Percentiles rank a stretch among this genome's conserved stretches.
Evolutionary conservation across 768 basidiomycete genomes (phyloP).

Genomic region (Podaxis pistillaris): DNA sequence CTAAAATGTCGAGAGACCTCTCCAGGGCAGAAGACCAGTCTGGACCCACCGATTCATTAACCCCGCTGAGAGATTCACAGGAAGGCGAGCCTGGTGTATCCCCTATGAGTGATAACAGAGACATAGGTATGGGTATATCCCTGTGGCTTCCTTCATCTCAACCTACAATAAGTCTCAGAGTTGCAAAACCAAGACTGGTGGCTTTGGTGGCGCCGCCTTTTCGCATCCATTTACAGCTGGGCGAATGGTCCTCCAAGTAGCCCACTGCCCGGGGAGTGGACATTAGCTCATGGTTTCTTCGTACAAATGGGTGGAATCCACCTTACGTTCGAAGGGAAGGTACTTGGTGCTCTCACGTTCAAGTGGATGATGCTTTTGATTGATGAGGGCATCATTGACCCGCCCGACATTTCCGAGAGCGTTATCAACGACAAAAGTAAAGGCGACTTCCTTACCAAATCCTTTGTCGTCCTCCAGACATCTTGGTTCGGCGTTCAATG

Average conservation of each 20-base stretch:
- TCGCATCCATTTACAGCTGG: background rate
- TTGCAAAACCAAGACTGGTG: no score
- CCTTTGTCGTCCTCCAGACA: background rate
- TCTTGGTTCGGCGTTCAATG: background rate
- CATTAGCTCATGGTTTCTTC: background rate
- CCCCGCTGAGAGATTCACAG: no score
- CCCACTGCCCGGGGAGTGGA: background rate
- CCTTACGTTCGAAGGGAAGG: background rate
- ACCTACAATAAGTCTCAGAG: no score
- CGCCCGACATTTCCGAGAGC: background rate
- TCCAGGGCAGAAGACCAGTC: no score
- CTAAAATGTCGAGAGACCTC: no score
- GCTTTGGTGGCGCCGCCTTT: background rate
- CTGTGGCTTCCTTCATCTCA: no score
- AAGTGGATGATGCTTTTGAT: background rate
- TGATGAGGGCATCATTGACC: background rate
- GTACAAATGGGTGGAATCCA: background rate
- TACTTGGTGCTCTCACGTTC: conserved; percentile 16
- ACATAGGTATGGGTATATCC: no score
- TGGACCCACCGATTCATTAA: no score
- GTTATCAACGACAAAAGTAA: background rate
- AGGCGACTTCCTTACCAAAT: background rate
- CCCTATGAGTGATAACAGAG: no score
- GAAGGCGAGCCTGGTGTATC: no score
- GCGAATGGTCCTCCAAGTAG: background rate